Conservation (phyloP, 2,329 filamentous ascomycete species). For the Colletotrichum godetiae region DNA sequence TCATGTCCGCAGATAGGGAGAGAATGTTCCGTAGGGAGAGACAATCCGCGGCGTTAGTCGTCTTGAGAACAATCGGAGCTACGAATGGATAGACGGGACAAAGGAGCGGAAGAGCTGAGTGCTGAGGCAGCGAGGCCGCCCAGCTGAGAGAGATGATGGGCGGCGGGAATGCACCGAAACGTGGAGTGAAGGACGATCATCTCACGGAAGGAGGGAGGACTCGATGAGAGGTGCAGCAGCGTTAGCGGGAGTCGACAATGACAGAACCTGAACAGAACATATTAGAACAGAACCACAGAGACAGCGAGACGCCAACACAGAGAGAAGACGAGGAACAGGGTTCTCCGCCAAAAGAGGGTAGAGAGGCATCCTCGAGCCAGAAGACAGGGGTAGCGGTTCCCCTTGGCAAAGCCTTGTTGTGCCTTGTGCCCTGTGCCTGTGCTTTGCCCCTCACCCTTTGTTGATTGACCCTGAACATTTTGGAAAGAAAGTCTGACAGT, state of each 20-base stretch:
- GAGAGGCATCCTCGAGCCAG: background rate
- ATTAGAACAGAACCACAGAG: background rate
- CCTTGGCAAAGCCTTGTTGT: conserved; percentile 22
- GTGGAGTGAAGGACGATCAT: conserved; percentile 24
- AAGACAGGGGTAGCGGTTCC: conserved; percentile 2
- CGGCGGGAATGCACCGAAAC: conserved; percentile 13
- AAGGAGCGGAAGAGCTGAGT: background rate
- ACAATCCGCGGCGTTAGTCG: conserved; percentile 6
- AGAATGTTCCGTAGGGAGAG: conserved; percentile 9
- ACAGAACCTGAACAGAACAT: background rate
- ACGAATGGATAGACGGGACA: background rate
- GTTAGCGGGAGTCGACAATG: background rate
- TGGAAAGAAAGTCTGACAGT: background rate
- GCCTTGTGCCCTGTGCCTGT: conserved; percentile 1
- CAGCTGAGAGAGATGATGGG: background rate
- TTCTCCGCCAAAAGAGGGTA: conserved; percentile 34
- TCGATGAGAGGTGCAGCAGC: background rate
- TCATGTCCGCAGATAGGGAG: background rate
- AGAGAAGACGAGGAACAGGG: conserved; percentile 17
- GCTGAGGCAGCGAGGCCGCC: conserved; percentile 7
- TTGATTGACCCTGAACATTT: background rate
- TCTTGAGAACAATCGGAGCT: background rate
- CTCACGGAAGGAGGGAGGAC: background rate
- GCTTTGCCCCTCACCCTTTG: background rate
- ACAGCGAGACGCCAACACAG: background rate